A percentile compares a stretch with the other conserved stretches of the same genome.
phyloP scores from a whole-genome alignment of 306 rosid species.

The Elaeagnus macrophylla region DNA sequence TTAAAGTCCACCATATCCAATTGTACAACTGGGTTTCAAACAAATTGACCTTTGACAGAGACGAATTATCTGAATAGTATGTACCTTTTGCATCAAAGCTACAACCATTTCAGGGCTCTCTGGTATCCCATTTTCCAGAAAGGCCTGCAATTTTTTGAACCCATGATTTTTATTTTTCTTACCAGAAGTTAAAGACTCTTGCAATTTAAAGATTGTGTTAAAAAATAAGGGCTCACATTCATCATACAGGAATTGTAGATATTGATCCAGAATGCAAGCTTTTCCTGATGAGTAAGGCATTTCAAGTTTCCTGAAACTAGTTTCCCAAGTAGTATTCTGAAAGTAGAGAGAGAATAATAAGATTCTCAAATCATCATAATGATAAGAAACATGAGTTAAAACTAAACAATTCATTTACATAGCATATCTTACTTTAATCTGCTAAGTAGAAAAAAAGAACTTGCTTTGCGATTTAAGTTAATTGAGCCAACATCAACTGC shows the following conservation, averaged over 20 bases:
- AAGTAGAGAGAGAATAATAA: slow-evolving; percentile 18
- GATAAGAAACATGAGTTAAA: slow-evolving; percentile 2
- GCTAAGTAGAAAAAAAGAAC: slow-evolving; percentile 52
- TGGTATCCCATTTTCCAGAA: slow-evolving; percentile 71
- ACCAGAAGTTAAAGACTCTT: neutral
- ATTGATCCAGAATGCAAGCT: slow-evolving; percentile 98
- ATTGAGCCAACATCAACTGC: slow-evolving; percentile 50
- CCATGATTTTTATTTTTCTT: neutral
- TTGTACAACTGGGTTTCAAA: neutral
- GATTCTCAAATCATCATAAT: slow-evolving; percentile 8
- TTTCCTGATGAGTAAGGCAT: slow-evolving; percentile 70
- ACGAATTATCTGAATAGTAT: neutral
- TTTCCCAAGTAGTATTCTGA: slow-evolving; percentile 72
- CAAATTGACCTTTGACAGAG: neutral
- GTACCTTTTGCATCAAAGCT: slow-evolving; percentile 67
- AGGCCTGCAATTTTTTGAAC: slow-evolving; percentile 46
- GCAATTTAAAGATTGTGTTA: too few species aligned
- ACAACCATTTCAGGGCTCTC: slow-evolving; percentile 70
- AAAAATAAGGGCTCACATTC: too few species aligned
- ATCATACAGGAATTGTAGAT: slow-evolving; percentile 89
- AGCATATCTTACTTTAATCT: slow-evolving; percentile 60
- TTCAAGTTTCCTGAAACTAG: slow-evolving; percentile 62
- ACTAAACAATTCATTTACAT: slow-evolving; percentile 2
- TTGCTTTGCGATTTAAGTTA: slow-evolving; percentile 56
- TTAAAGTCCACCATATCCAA: slow-evolving; percentile 5